Evolutionary conservation across 1,284 basidiomycete genomes (phyloP).

Genomic region (Earliella scabrosa): DNA sequence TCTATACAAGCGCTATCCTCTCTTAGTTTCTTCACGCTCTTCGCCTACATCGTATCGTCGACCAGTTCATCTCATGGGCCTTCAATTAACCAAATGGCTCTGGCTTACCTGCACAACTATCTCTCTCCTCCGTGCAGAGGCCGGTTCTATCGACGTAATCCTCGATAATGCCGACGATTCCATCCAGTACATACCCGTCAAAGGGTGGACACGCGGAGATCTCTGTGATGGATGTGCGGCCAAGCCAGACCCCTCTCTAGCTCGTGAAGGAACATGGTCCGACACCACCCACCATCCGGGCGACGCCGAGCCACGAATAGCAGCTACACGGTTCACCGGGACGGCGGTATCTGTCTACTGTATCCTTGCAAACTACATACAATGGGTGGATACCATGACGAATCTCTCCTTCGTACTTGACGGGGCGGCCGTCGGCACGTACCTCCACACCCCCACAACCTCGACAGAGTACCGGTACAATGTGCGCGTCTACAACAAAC

Average conservation of each 20-base stretch:
- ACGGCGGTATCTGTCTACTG: slow-evolving; percentile 39
- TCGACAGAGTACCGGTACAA: slow-evolving; percentile 28
- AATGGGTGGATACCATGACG: slow-evolving; percentile 26
- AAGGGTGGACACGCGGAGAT: not conserved
- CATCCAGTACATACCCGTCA: not conserved
- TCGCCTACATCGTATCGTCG: no score
- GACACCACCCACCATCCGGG: not conserved
- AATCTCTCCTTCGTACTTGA: slow-evolving; percentile 34
- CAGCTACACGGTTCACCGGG: slow-evolving; percentile 13
- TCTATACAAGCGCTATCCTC: no score
- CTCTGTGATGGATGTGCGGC: not conserved
- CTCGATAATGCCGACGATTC: no score
- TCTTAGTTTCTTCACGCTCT: no score
- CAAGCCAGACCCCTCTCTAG: not conserved
- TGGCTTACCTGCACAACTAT: no score
- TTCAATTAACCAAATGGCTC: no score
- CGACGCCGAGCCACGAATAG: not conserved
- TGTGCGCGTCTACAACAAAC: slow-evolving; percentile 29
- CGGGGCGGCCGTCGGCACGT: slow-evolving; percentile 18
- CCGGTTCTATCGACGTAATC: no score
- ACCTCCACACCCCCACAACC: slow-evolving; percentile 23
- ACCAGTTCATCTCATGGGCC: no score
- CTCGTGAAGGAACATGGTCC: not conserved
- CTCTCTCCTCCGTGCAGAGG: no score
- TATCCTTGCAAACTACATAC: slow-evolving; percentile 26